phyloP scores from a whole-genome alignment of 352 stramenopile species.

The Phytopythium sindhum region DNA sequence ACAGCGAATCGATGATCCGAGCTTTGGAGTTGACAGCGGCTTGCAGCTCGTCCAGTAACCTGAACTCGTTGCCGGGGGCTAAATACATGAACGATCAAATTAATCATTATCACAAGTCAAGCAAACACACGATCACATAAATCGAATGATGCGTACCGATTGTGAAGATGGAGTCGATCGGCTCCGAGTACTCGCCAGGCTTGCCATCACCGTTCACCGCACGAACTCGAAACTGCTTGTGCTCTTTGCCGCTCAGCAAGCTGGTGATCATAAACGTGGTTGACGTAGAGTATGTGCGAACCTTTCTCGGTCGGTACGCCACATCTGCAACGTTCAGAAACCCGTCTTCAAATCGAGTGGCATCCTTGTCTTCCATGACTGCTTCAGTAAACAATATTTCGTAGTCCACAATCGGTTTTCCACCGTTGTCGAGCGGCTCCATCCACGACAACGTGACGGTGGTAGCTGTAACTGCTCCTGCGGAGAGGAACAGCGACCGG shows the following conservation, averaged over 20 bases:
- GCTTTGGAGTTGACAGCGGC: constrained; percentile 71
- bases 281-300: constrained; percentile 42
- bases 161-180: constrained; percentile 57
- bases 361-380: constrained; percentile 47
- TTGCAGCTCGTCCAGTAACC: constrained; percentile 73
- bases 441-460: constrained; percentile 68
- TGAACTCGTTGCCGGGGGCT: constrained; percentile 64
- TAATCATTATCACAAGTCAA: constrained; percentile 3
- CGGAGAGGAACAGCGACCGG: constrained; percentile 40
- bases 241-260: constrained; percentile 60
- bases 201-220: constrained; percentile 59
- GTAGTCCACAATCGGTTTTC: constrained; percentile 57
- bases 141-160: constrained; percentile 34
- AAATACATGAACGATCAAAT: not conserved
- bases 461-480: constrained; percentile 49
- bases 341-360: constrained; percentile 11
- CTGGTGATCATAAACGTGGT: constrained; percentile 35
- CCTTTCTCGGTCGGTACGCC: constrained; percentile 44
- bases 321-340: constrained; percentile 58
- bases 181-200: constrained; percentile 39
- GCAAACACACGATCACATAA: not conserved
- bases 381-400: constrained; percentile 63
- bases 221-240: constrained; percentile 61
- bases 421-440: constrained; percentile 53
- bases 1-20: constrained; percentile 65